Percentiles rank a stretch among this genome's conserved stretches.
These are phyloP conservation scores for Jamesozyma piceae DNA, from an alignment of 805 yeast species.

Conservation along the genomic window DNA sequence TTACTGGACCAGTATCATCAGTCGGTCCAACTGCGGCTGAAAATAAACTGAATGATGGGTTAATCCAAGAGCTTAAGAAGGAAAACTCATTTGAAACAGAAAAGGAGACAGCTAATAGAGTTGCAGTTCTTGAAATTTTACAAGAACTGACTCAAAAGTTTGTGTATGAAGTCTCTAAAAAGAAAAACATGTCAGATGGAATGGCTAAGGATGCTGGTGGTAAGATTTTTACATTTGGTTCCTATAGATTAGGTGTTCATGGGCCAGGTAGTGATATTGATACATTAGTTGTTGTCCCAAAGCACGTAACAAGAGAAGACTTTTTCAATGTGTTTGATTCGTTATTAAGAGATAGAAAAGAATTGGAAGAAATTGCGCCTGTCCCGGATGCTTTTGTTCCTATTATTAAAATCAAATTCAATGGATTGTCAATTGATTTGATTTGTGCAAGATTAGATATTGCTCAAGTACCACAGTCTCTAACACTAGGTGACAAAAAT, in stretches of 20 bases:
- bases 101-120: slow-evolving; percentile 71
- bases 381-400: slow-evolving; percentile 99
- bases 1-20: slow-evolving; percentile 61
- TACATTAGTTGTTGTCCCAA: slow-evolving; percentile 92
- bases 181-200: slow-evolving; percentile 90
- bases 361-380: slow-evolving; percentile 80
- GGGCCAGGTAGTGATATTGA: slow-evolving; percentile 99
- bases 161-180: slow-evolving; percentile 70
- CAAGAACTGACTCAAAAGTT: slow-evolving; percentile 73
- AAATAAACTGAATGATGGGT: slow-evolving; percentile 58
- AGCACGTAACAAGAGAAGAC: slow-evolving; percentile 84
- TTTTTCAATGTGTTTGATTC: slow-evolving; percentile 75
- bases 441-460: slow-evolving; percentile 76
- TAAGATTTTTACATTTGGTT: slow-evolving; percentile 91
- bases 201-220: slow-evolving; percentile 98
- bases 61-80: slow-evolving; percentile 68
- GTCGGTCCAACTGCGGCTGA: slow-evolving; percentile 81
- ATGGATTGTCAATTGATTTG: slow-evolving; percentile 89
- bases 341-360: slow-evolving; percentile 62
- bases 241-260: slow-evolving; percentile 89
- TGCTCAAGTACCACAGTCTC: slow-evolving; percentile 67
- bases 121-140: slow-evolving; percentile 57
- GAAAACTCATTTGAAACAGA: slow-evolving; percentile 88
- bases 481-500: slow-evolving; percentile 78
- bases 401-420: slow-evolving; percentile 77